Evolutionary conservation across 371 early-diverging fungal genomes (phyloP), one percentile per base, ranked within the genome.

Genomic region (Apophysomyces ossiformis): DNA sequence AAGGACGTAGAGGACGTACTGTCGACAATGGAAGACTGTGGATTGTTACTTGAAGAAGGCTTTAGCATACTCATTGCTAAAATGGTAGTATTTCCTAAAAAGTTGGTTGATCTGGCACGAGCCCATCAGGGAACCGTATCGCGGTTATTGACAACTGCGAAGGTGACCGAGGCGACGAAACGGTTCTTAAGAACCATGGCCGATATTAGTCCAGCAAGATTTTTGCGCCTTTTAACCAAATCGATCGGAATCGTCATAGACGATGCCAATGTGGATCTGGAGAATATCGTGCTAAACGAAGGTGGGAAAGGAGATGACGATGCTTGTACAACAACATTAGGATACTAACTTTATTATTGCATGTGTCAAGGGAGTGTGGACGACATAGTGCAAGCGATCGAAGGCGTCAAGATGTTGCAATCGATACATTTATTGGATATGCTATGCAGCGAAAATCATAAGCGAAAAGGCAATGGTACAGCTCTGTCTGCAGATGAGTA

Each of bases 401-500:
- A 75, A 9, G 78, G 73, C 35, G 70, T 81, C 15, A 59, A 66
- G 21, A 59, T 72, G 2, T 39, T 82, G 9, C 82, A 77, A 45
- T 68, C 67, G 0, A 15, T 72, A 13, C 56, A 59, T 6, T 39
- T 75, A 8, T 43, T 78, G n/a, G 72, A 72, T n/a, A 18, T 38
- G 0, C 57, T 77, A 1, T 75, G 77, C 61, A 60, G 68, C 41
- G 41, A 58, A 18, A 9, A 66, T n/a, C 16, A 70, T 9, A 26
- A 47, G 4, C 57, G 60, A 12, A 60, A 58, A 11, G 69, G 71
- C 9, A 39, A 60, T 12, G 9, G 21, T 21, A 26, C 21, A 7
- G 54, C 54, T 5, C 15, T 54, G 5, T 64, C 67, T 43, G 67
- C 67, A 1, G 21, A 57, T 12, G 57, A 37, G 1, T 78, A 67